Evolutionary conservation across 129 eudicot species (phyloP).

Genomic region (Flaveria linearis): DNA sequence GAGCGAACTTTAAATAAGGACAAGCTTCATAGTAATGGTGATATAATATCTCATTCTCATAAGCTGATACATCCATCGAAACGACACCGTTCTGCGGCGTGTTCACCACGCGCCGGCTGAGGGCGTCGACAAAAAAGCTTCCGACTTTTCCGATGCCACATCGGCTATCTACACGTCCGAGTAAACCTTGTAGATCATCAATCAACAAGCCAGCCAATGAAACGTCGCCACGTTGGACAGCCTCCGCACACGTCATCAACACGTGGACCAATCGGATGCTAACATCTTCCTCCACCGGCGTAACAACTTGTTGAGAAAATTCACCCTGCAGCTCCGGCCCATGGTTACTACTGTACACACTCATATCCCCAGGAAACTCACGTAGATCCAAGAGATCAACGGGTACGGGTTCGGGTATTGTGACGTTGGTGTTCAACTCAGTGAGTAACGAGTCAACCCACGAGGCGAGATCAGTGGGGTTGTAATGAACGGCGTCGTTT

Average conservation of each 20-base stretch:
- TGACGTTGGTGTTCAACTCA: slow-evolving; percentile 39
- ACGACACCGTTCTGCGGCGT: slow-evolving; percentile 29
- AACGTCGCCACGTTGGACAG: slow-evolving; percentile 68
- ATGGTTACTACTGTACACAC: background rate
- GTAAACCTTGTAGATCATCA: slow-evolving; percentile 47
- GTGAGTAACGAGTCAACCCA: slow-evolving; percentile 67
- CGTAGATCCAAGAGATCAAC: slow-evolving; percentile 23
- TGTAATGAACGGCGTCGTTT: slow-evolving; percentile 56
- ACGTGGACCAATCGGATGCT: slow-evolving; percentile 74
- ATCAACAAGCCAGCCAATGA: slow-evolving; percentile 59
- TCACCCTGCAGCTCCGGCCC: background rate
- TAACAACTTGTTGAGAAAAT: slow-evolving; percentile 30
- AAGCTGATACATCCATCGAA: slow-evolving; percentile 27
- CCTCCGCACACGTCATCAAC: slow-evolving; percentile 79
- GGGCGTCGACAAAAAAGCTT: slow-evolving; percentile 67
- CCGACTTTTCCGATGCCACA: slow-evolving; percentile 84
- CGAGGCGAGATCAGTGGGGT: slow-evolving; percentile 64
- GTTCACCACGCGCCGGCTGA: slow-evolving; percentile 61
- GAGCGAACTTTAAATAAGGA: slow-evolving; percentile 85
- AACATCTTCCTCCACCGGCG: slow-evolving; percentile 58
- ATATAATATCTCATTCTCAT: slow-evolving; percentile 50
- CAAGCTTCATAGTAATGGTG: slow-evolving; percentile 75
- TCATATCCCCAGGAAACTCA: background rate
- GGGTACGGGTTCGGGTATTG: slow-evolving; percentile 30
- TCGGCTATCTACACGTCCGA: slow-evolving; percentile 51